Conservation (phyloP, 1,139 yeast genomes). For the Diutina sp. region DNA sequence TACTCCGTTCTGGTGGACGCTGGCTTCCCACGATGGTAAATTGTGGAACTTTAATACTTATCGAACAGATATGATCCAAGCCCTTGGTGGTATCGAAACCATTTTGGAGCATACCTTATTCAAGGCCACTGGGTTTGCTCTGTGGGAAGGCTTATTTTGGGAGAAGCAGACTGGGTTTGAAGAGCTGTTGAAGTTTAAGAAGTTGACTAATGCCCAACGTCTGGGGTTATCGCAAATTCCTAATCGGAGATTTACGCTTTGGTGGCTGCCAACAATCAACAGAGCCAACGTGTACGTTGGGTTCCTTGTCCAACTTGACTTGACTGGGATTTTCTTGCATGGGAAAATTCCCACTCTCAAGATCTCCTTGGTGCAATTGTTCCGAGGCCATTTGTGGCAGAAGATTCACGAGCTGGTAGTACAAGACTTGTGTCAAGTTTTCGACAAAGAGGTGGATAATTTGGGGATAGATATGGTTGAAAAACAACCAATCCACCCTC, state of each 20-base stretch:
- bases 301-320: constrained; percentile 86
- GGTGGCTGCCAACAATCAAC: constrained; percentile 99
- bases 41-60: constrained; percentile 90
- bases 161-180: constrained; percentile 95
- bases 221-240: constrained; percentile 97
- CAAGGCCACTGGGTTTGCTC: constrained; percentile 93
- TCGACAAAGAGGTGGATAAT: constrained; percentile 79
- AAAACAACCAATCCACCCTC: constrained; percentile 89
- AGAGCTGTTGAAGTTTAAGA: constrained; percentile 87
- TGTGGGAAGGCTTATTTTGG: constrained; percentile 99
- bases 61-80: constrained; percentile 92
- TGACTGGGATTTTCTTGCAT: constrained; percentile 93
- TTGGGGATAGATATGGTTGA: constrained; percentile 78
- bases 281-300: constrained; percentile 98
- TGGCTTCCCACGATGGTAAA: constrained; percentile 86
- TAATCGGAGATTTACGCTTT: constrained; percentile 87
- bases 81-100: constrained; percentile 94
- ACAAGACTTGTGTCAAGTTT: constrained; percentile 82
- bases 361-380: constrained; percentile 89
- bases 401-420: constrained; percentile 95
- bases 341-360: constrained; percentile 97
- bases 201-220: constrained; percentile 93
- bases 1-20: constrained; percentile 97
- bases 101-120: constrained; percentile 90
- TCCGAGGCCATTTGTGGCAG: constrained; percentile 98